Evolutionary conservation across 2,329 filamentous ascomycete species (phyloP), one percentile per base, ranked within the genome.

Genomic region (Xylariaceae sp.): DNA sequence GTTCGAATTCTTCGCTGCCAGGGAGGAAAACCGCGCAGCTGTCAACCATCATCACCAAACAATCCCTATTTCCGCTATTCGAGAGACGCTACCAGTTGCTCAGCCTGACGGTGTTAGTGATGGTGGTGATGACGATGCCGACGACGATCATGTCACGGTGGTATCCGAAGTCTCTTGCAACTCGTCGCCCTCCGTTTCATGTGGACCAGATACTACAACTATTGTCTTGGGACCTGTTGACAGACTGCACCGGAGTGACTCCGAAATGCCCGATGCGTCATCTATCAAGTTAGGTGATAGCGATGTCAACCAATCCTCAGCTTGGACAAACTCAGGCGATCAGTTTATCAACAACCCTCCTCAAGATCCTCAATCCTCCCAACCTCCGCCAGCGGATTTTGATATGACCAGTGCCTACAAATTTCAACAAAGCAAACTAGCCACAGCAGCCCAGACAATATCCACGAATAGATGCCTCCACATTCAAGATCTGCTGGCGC

Each of bases 1-100:
- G 47, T 54, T 54, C 8, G 72, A 73, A 19, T 76, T 63, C 47
- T 76, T 75, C 47, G 62, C 62, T 3, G 73, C 74, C 5, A 66
- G 74, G 22, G 73, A 72, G 44, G 60, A 65, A 19, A 76, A 74
- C 49, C 70, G 66, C 9, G 58, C 44, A 10, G 49, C 49, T 19
- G 36, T 52, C 16, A 56, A 54, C 26, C 30, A 48, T 10, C n/a
- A 55, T 40, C 44, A 56, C 34, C 39, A 53, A 26, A 32, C 56
- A 8, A 32, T 48, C 18, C 51, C 60, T 2, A 41, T 49, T 21
- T 61, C 58, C 19, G 53, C 59, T 1, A 51, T 61, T 39, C 52
- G 54, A 47, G 58, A 65, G 42, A 60, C 58, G 1, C 42, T 62
- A 21, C 32, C 8, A 15, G 30, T 9, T 34, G 29, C 29, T 13